Conservation (phyloP, 495 filamentous ascomycete species). For the Aspergillus baeticus region DNA sequence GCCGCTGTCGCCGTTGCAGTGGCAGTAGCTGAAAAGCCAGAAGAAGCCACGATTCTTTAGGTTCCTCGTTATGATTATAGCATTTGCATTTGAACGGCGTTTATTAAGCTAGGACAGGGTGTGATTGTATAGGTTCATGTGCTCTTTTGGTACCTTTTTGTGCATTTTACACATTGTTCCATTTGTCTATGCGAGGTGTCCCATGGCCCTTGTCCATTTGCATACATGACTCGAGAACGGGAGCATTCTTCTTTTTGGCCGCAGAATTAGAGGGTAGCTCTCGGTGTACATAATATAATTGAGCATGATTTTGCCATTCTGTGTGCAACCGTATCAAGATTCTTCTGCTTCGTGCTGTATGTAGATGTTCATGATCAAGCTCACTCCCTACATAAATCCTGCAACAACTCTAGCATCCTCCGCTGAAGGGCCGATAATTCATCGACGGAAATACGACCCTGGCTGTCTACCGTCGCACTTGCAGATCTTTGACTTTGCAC, state of each 20-base stretch:
- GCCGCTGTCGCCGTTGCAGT: constrained; percentile 58
- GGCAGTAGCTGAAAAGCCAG: constrained; percentile 33
- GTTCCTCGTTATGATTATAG: not conserved
- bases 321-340: not conserved
- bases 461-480: not conserved
- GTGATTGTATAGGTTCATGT: constrained; percentile 1
- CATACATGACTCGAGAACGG: constrained; percentile 17
- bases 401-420: constrained; percentile 60
- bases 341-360: no score
- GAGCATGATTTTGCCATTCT: not conserved
- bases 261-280: constrained; percentile 18
- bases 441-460: constrained; percentile 28
- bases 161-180: not conserved
- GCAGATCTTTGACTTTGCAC: not conserved
- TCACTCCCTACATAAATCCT: constrained; percentile 59
- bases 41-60: constrained; percentile 2
- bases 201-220: constrained; percentile 6
- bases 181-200: not conserved
- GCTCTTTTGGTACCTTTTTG: not conserved
- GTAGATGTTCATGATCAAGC: no score
- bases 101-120: constrained; percentile 4
- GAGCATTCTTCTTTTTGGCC: constrained; percentile 18
- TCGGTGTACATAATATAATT: constrained; percentile 29
- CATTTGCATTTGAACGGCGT: constrained; percentile 20
- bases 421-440: constrained; percentile 54